These are phyloP conservation scores for Cornus controversa DNA, from an alignment of 148 eudicot species.

Conservation along the genomic window DNA sequence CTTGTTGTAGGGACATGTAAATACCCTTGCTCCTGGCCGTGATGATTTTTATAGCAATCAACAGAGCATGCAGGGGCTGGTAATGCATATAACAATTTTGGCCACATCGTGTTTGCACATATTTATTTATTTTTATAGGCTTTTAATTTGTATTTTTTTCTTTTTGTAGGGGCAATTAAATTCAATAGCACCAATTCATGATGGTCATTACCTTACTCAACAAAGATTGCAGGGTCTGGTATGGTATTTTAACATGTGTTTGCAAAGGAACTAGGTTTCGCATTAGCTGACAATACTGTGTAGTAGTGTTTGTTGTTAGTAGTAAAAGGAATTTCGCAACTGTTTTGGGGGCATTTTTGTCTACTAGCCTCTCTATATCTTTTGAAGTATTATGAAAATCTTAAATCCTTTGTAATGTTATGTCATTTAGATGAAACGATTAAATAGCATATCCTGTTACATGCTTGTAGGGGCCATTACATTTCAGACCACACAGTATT, in stretches of 20 bases:
- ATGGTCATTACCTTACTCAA: constrained; percentile 6
- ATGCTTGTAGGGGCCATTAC: not conserved
- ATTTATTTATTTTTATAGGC: not conserved
- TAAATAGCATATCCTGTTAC: not conserved
- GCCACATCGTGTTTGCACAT: not conserved
- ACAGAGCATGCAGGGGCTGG: constrained; percentile 8
- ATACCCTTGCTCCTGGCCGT: not conserved
- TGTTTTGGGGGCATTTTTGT: no score
- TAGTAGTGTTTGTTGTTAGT: no score
- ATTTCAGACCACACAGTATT: constrained; percentile 4
- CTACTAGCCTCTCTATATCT: no score
- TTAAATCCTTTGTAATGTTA: no score
- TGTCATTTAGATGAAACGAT: not conserved
- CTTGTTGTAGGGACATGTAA: not conserved
- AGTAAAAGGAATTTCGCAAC: no score
- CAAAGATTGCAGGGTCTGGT: constrained; percentile 6
- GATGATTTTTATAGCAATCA: not conserved
- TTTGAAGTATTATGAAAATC: no score
- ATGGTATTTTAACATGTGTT: not conserved
- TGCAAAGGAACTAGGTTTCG: not conserved
- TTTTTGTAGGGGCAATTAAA: not conserved
- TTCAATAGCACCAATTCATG: not conserved
- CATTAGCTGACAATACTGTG: no score
- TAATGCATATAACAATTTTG: not conserved
- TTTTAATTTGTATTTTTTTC: not conserved